Conservation (phyloP, 2,329 filamentous ascomycete species). For the Alternaria consortialis region DNA sequence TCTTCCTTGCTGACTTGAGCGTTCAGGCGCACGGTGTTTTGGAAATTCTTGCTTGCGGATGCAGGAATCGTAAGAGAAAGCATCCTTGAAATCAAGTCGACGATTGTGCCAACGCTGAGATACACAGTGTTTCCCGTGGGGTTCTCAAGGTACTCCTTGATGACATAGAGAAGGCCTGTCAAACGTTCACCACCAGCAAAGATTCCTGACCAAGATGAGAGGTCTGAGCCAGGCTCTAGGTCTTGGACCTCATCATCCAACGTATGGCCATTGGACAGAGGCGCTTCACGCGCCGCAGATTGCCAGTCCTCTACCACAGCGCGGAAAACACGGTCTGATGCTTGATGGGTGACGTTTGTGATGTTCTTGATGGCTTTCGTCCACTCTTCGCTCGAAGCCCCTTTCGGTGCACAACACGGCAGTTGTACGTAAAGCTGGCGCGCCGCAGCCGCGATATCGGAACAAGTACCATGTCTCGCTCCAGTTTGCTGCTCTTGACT, state of each 20-base stretch:
- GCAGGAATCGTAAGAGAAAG: conserved; percentile 69
- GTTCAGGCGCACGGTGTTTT: conserved; percentile 66
- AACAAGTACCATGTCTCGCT: conserved; percentile 58
- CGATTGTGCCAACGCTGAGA: conserved; percentile 71
- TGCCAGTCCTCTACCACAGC: conserved; percentile 85
- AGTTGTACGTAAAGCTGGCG: conserved; percentile 74
- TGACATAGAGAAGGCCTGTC: conserved; percentile 69
- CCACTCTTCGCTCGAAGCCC: conserved; percentile 81
- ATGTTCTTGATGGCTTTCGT: conserved; percentile 68
- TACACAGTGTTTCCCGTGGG: conserved; percentile 72
- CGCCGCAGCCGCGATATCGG: conserved; percentile 65
- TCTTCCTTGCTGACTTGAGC: conserved; percentile 80
- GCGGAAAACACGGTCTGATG: conserved; percentile 80
- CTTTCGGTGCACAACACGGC: conserved; percentile 83
- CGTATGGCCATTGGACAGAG: conserved; percentile 38
- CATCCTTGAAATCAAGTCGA: conserved; percentile 75
- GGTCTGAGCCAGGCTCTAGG: conserved; percentile 53
- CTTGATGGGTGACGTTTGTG: conserved; percentile 72
- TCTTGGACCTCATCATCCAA: conserved; percentile 50
- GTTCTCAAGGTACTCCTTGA: conserved; percentile 70
- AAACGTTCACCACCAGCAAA: conserved; percentile 76
- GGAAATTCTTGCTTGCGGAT: conserved; percentile 52
- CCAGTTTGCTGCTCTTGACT: conserved; percentile 26
- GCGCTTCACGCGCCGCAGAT: conserved; percentile 61
- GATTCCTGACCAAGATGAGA: conserved; percentile 80